Percentiles rank a stretch among this genome's conserved stretches.
These are phyloP conservation scores for Fraxinus anomala DNA, from an alignment of 257 asterid species.

Conservation along the genomic window DNA sequence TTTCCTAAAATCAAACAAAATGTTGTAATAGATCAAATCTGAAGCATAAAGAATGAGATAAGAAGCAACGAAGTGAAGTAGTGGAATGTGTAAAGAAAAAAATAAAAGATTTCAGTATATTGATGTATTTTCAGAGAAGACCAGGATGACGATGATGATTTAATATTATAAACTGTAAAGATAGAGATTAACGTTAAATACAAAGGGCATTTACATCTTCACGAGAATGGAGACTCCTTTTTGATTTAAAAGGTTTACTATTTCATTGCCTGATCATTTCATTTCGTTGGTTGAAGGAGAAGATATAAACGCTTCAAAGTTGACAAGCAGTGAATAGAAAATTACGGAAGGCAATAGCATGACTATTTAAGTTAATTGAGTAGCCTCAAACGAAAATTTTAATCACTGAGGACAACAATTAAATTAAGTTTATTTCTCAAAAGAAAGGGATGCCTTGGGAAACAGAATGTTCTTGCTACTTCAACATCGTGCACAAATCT, in stretches of 20 bases:
- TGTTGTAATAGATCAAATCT: neutral
- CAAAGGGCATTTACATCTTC: neutral
- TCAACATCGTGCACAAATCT: neutral
- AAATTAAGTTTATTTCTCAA: neutral
- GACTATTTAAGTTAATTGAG: no score
- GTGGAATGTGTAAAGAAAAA: neutral
- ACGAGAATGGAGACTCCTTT: neutral
- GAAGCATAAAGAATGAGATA: neutral
- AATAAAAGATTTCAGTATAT: neutral
- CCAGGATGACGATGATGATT: neutral
- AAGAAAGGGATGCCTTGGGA: neutral
- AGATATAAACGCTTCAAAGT: neutral
- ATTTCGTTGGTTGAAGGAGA: neutral
- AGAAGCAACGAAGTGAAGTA: neutral
- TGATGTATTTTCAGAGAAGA: constrained; percentile 1
- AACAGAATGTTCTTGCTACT: neutral
- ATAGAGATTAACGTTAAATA: neutral
- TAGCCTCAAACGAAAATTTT: neutral
- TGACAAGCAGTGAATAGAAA: neutral
- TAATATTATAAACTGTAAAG: neutral
- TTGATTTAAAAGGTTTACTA: neutral
- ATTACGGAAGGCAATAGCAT: neutral
- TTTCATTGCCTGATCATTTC: neutral
- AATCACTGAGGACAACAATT: neutral
- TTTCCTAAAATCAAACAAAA: constrained; percentile 54